Evolutionary conservation across 73 alveolate genomes (phyloP).

Genomic region (Symbiodinium pilosum): DNA sequence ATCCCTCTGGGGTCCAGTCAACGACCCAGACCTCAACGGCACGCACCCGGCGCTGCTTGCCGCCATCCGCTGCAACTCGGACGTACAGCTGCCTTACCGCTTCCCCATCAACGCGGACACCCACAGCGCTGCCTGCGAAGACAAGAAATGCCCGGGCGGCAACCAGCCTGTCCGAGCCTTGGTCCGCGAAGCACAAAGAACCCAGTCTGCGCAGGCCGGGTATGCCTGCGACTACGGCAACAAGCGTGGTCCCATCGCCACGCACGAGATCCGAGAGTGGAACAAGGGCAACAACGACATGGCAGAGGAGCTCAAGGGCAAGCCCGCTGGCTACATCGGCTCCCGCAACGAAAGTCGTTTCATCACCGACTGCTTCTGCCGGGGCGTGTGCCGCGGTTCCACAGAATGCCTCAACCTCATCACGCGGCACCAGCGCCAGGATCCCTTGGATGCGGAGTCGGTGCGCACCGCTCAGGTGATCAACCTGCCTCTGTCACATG

Average conservation of each 20-base stretch:
- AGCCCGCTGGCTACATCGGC: constrained; percentile 23
- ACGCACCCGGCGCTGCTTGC: constrained; percentile 35
- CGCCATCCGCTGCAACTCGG: constrained; percentile 34
- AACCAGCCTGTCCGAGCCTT: background rate
- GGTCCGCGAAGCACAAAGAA: background rate
- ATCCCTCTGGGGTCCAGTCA: background rate
- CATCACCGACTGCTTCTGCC: constrained; percentile 15
- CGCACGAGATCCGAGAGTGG: background rate
- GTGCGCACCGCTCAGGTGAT: constrained; percentile 21
- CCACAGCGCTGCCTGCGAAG: background rate
- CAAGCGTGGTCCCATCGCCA: constrained; percentile 10
- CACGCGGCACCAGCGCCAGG: background rate
- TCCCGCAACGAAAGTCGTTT: background rate
- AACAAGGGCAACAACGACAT: background rate
- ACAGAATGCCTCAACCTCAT: constrained; percentile 29
- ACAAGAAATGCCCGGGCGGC: background rate
- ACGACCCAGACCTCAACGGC: constrained; percentile 26
- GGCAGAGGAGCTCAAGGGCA: background rate
- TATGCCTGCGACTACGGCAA: background rate
- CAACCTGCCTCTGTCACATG: background rate
- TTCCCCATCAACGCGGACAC: background rate
- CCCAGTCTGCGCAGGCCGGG: constrained; percentile 30
- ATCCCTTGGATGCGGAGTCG: constrained; percentile 41
- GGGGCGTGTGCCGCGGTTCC: constrained; percentile 56
- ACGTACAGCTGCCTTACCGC: constrained; percentile 29